phyloP scores from a whole-genome alignment of 805 yeast species.

The Candida michaelii region DNA sequence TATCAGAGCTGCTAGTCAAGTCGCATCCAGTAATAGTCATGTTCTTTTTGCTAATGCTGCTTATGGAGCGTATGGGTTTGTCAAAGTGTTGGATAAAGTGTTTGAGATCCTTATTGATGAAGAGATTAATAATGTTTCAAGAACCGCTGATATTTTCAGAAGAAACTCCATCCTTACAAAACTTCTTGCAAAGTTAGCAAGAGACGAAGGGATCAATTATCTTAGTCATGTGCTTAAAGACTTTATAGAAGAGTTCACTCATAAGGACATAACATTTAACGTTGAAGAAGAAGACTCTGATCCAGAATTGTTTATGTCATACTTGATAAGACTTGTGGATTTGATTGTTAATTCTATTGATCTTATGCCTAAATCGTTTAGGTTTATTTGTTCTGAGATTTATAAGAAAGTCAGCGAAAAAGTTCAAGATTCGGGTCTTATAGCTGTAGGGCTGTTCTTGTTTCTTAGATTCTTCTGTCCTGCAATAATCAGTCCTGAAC shows the following conservation, averaged over 20 bases:
- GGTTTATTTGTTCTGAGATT: conserved; percentile 68
- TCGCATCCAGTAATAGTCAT: conserved; percentile 68
- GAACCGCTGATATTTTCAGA: conserved; percentile 72
- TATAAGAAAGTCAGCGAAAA: conserved; percentile 54
- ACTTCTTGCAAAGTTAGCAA: conserved; percentile 68
- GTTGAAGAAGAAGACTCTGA: conserved; percentile 48
- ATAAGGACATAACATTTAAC: conserved; percentile 55
- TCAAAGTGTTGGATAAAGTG: conserved; percentile 38
- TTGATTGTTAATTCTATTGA: conserved; percentile 55
- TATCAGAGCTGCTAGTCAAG: conserved; percentile 52
- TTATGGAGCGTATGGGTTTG: conserved; percentile 50
- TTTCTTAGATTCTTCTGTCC: conserved; percentile 87
- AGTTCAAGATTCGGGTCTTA: conserved; percentile 57
- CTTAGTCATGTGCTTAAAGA: conserved; percentile 54
- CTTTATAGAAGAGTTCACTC: conserved; percentile 52
- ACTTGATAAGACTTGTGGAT: conserved; percentile 56
- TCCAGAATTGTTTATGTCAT: conserved; percentile 50
- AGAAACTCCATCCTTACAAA: conserved; percentile 83
- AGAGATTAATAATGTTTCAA: conserved; percentile 60
- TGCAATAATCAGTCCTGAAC: conserved; percentile 85
- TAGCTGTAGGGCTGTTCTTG: conserved; percentile 83
- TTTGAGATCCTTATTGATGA: conserved; percentile 55
- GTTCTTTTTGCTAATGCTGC: conserved; percentile 69
- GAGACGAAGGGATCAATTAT: conserved; percentile 63
- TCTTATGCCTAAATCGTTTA: conserved; percentile 68